phyloP scores from a whole-genome alignment of 2,329 filamentous ascomycete genomes.

The Leptographium lundbergii region DNA sequence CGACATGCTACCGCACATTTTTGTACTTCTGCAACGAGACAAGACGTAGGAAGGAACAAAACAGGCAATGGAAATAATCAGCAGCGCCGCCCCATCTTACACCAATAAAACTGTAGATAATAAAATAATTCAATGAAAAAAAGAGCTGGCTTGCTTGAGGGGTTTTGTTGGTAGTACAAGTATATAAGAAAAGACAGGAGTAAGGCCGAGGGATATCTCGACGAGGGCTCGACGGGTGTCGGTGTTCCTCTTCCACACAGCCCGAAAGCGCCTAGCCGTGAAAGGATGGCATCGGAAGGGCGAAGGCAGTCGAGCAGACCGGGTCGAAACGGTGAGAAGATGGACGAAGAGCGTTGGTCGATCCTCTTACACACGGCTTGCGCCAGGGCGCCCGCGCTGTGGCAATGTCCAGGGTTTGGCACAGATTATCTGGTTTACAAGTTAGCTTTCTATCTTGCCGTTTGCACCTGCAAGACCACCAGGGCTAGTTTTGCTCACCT shows the following conservation, averaged over 20 bases:
- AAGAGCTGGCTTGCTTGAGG: background rate
- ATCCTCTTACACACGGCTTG: conserved; percentile 10
- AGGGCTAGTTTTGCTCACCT: conserved; percentile 47
- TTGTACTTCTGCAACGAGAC: background rate
- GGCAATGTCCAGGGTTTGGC: conserved; percentile 59
- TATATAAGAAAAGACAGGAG: background rate
- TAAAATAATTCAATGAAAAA: background rate
- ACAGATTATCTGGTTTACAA: conserved; percentile 45
- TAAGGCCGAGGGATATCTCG: background rate
- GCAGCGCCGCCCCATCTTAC: background rate
- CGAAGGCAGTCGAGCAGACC: background rate
- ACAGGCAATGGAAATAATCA: background rate
- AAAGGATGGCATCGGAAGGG: background rate
- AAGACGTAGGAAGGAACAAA: background rate
- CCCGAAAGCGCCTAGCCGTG: background rate
- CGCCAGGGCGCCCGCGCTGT: conserved; percentile 29
- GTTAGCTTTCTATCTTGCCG: conserved; percentile 3
- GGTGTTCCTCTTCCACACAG: background rate
- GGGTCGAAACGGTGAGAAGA: background rate
- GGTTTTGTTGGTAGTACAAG: background rate
- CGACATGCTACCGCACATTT: background rate
- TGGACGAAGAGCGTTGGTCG: background rate
- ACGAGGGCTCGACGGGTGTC: background rate
- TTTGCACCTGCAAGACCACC: background rate
- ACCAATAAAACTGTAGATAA: background rate